Base-by-base conservation (phyloP, 495 filamentous ascomycete genomes). In the Polyplosphaeria fusca region DNA sequence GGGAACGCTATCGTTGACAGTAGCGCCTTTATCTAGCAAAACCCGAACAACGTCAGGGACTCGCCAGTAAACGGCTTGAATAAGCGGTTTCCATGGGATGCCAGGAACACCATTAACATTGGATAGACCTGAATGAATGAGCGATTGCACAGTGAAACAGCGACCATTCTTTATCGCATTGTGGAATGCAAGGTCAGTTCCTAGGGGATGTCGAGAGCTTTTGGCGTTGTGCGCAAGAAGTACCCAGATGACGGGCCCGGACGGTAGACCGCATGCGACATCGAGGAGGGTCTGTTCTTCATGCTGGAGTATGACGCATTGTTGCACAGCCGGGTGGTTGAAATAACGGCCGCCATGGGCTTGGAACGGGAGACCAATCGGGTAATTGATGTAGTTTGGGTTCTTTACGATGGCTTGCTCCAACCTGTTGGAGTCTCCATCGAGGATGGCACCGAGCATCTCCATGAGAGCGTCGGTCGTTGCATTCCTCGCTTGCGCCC, bases 121-220 rank as follows among this genome's bases (percentile, higher is more conserved):
- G 0, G 43, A 52, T 16, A 32, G 32, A 7, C 47, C 56, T 11
- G 48, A 19, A 20, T 44, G 23, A n/a, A 64, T 37, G n/a, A 64
- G 41, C 9, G 44, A 30, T 18, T 55, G 40, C 5, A 64, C 61
- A 11, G 49, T 60, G 23, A 23, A 32, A 5, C 39, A 48, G 2
- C 50, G 32, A 20, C 55, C 50, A 38, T 64, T 64, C 28, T 56
- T 64, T 23, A 64, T 64, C 1, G 61, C 61, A 26, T 64, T 64
- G 23, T 60, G 46, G 12, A 64, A 39, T 11, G 61, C 49, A 12
- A 60, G 51, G 25, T 64, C 51, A 12, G 55, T 60, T 1, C 61
- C 61, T 2, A 60, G 39, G 5, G 55, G 55, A 44, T 64, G 61
- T 7, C 22, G 32, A 7, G 54, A 55, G 14, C 55, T 46, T 18